Evolutionary conservation across 2,329 filamentous ascomycete genomes (phyloP), one percentile per base, ranked within the genome.

Genomic region (Gnomoniopsis smithogilvyi): DNA sequence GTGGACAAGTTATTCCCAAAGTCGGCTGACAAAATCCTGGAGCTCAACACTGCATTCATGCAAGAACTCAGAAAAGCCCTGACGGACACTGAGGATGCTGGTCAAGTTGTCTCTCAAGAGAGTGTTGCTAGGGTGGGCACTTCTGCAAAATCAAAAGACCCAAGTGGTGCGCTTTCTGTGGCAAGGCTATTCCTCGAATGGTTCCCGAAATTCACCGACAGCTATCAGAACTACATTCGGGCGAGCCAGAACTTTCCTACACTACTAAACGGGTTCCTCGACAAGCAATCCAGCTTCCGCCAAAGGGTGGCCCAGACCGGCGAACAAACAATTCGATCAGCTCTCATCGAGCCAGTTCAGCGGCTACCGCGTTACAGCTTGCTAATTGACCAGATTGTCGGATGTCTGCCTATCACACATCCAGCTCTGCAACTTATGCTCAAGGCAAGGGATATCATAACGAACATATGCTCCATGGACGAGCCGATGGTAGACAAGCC

Each of bases 261-360:
- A 57, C 82, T 94, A 17, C 83, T 98, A 56, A 92, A 89, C 65
- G 80, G 82, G 1, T 92, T 96, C 66, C 81, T 95, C 62, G 89
- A 92, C 67, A 86, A 87, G 58, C 87, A 90, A 62, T 94, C 92
- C 2, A 93, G 89, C 67, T 94, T 96, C 70, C 89, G 89, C 2
- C 88, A 89, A 65, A 81, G 90, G 49, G 85, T 97, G 3, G 85
- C 91, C 54, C 86, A 93, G 64, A 89, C 89, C 2, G 94, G 95
- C 57, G 95, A 98, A 72, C 95, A 99, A 75, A 85, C 87, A 59
- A 83, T 98, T 56, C 92, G 91, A 51, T 98, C 95, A 3, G 84
- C 95, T 63, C 82, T 99, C 56, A 99, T 99, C 71, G 95, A 99
- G 73, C 95, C 95, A 2, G 93, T 99, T 0, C 95, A 99, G 73